A percentile compares a stretch with the other conserved stretches of the same genome.
Conservation (phyloP, 129 eudicot species). For the Helianthus annuus region DNA sequence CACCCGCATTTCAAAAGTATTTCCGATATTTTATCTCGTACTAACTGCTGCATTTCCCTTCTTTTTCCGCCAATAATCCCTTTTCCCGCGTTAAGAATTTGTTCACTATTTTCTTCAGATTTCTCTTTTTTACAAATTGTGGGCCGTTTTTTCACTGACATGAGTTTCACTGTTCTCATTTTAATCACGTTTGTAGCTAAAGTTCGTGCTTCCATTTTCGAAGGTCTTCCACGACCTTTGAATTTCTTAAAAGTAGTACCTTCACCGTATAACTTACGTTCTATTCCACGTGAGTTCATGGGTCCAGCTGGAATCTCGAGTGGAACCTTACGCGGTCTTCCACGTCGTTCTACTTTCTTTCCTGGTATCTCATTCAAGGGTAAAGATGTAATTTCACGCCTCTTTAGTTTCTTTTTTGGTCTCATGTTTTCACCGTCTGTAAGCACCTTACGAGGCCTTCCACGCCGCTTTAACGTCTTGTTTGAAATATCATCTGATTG, state of each 20-base stretch:
- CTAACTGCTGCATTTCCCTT: slow-evolving; percentile 39
- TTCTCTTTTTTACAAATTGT: slow-evolving; percentile 1
- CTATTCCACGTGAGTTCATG: slow-evolving; percentile 14
- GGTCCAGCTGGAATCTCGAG: slow-evolving; percentile 12
- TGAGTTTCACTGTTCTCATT: slow-evolving; percentile 17
- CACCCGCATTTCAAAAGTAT: slow-evolving; percentile 73
- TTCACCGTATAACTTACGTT: slow-evolving; percentile 19
- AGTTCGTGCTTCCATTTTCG: slow-evolving; percentile 27
- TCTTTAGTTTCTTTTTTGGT: slow-evolving; percentile 32
- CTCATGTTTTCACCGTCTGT: slow-evolving; percentile 13
- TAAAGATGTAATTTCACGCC: slow-evolving; percentile 12
- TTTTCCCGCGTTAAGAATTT: slow-evolving; percentile 5
- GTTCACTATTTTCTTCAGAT: slow-evolving; percentile 18
- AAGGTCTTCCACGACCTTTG: slow-evolving; percentile 34
- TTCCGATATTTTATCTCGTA: slow-evolving; percentile 57
- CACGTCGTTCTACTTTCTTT: slow-evolving; percentile 31
- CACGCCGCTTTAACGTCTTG: slow-evolving; percentile 22
- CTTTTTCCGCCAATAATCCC: slow-evolving; percentile 21
- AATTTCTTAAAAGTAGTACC: slow-evolving; percentile 25
- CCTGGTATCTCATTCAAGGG: slow-evolving; percentile 15
- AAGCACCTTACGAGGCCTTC: slow-evolving; percentile 27
- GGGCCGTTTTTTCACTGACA: slow-evolving; percentile 5
- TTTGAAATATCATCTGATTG: slow-evolving; percentile 16
- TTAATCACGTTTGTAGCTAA: slow-evolving; percentile 20
- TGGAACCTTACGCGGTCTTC: slow-evolving; percentile 36